Percentiles rank a stretch among this genome's conserved stretches.
Conservation (phyloP, 768 basidiomycete genomes). For the Tylopilus felleus region DNA sequence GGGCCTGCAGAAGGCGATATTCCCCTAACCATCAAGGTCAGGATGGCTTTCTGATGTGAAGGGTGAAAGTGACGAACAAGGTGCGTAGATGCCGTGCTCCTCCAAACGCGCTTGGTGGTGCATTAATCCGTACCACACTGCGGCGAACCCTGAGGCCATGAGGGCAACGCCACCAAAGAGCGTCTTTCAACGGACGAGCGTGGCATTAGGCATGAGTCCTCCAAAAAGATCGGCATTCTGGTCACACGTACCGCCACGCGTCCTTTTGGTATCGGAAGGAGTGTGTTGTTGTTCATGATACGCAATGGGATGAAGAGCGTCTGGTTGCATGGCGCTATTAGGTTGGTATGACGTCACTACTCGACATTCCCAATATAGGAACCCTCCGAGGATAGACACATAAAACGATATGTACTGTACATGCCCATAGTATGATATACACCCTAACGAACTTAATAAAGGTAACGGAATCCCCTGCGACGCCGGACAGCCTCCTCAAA, state of each 20-base stretch:
- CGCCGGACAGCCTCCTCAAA: no score
- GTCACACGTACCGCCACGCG: conserved; percentile 6
- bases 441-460: no score
- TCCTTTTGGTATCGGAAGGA: conserved; percentile 13
- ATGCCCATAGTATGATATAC: no score
- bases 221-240: no score
- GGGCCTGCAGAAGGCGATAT: conserved; percentile 26
- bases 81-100: conserved; percentile 8
- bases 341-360: no score
- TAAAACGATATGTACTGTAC: no score
- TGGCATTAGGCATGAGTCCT: not conserved
- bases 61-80: conserved; percentile 15
- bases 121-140: conserved; percentile 22
- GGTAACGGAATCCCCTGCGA: no score
- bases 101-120: conserved; percentile 21
- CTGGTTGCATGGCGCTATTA: no score
- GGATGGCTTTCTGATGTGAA: not conserved
- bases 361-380: no score
- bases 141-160: conserved; percentile 17
- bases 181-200: conserved; percentile 9
- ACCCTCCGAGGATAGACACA: no score
- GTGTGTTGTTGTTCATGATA: conserved; percentile 10
- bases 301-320: no score
- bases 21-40: conserved; percentile 15
- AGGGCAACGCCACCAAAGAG: conserved; percentile 25